Evolutionary conservation across 2,329 filamentous ascomycete species (phyloP).

Genomic region (Periconia digitata): DNA sequence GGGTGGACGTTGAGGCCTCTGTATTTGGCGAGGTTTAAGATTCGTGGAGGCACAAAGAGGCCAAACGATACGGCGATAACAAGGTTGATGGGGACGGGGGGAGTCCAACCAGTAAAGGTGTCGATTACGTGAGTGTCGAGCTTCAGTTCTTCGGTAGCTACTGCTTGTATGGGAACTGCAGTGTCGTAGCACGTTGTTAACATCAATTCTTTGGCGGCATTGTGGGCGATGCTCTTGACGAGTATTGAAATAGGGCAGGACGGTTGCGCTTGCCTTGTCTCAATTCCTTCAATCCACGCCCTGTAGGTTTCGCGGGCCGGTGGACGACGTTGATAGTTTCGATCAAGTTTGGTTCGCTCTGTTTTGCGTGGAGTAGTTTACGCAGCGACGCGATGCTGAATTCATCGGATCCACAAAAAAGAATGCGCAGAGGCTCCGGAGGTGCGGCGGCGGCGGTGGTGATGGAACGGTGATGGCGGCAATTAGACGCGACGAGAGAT

Average conservation of each 20-base stretch:
- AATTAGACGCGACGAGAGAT: constrained; percentile 12
- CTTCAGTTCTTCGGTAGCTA: constrained; percentile 62
- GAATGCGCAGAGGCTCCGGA: constrained; percentile 68
- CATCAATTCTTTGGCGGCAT: not conserved
- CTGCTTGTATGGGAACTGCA: constrained; percentile 69
- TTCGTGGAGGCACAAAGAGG: constrained; percentile 76
- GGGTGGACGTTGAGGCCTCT: constrained; percentile 94
- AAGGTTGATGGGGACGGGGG: constrained; percentile 59
- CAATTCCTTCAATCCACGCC: constrained; percentile 71
- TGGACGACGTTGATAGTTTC: constrained; percentile 83
- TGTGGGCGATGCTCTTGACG: too few relatives aligned
- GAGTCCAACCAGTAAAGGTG: constrained; percentile 78
- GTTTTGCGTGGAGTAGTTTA: constrained; percentile 66
- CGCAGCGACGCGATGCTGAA: constrained; percentile 80
- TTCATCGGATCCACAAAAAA: constrained; percentile 92
- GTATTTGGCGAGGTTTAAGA: constrained; percentile 71
- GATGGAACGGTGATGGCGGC: constrained; percentile 13
- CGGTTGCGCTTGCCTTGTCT: constrained; percentile 58
- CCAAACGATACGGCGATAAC: constrained; percentile 94
- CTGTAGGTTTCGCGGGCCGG: constrained; percentile 74
- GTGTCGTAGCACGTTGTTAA: constrained; percentile 13
- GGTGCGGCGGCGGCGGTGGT: constrained; percentile 1
- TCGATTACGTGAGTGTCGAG: constrained; percentile 74
- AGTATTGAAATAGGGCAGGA: not conserved
- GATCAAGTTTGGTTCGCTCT: constrained; percentile 36